phyloP scores from a whole-genome alignment of 371 early-diverging fungal genomes.

The Mortierella sp. region DNA sequence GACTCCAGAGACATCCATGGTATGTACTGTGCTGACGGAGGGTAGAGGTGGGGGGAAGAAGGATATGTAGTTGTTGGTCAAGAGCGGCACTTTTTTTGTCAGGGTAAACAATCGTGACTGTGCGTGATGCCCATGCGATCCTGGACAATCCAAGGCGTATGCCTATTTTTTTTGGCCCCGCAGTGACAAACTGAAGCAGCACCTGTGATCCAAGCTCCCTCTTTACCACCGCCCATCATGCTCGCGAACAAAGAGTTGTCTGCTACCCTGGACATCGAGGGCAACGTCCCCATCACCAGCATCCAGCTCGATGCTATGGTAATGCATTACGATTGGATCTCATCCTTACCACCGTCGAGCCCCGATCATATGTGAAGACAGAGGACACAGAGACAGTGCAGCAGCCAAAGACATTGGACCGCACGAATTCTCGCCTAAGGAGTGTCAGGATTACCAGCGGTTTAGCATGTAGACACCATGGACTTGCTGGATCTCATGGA shows the following conservation, averaged over 20 bases:
- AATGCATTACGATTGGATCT: no score
- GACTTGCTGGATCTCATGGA: background rate
- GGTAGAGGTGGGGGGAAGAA: constrained; percentile 5
- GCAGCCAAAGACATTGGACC: no score
- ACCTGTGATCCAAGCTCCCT: constrained; percentile 6
- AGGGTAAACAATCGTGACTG: constrained; percentile 3
- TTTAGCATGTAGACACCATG: background rate
- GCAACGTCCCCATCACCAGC: constrained; percentile 54
- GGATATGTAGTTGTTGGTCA: background rate
- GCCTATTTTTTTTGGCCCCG: constrained; percentile 4
- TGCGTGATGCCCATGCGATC: background rate
- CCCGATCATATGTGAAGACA: no score
- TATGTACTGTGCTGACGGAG: background rate
- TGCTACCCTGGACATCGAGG: constrained; percentile 58
- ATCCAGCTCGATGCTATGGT: constrained; percentile 74
- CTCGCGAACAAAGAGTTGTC: constrained; percentile 55
- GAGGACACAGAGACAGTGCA: no score
- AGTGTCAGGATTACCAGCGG: no score
- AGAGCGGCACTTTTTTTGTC: background rate
- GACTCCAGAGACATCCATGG: constrained; percentile 74
- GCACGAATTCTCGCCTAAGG: no score
- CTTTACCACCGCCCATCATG: constrained; percentile 35
- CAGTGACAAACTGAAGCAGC: background rate
- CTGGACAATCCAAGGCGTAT: background rate
- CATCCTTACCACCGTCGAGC: background rate